phyloP scores from a whole-genome alignment of 2,329 filamentous ascomycete genomes.

The Seiridium unicorne region DNA sequence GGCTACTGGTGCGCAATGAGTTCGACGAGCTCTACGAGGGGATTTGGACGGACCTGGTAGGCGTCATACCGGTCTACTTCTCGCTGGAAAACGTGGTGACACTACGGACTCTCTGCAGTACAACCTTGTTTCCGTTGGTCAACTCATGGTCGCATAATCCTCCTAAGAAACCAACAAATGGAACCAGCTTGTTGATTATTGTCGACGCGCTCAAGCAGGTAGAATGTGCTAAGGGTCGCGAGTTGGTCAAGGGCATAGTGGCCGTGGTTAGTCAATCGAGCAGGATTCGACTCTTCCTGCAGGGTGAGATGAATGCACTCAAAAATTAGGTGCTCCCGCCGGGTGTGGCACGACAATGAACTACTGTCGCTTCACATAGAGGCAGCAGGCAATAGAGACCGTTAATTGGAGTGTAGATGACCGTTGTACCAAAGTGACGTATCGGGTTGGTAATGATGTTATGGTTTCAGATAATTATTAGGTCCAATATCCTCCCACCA shows the following conservation, averaged over 20 bases:
- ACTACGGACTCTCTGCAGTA: neutral
- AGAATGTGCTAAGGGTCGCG: neutral
- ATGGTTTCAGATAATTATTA: too few relatives aligned
- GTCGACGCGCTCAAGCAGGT: neutral
- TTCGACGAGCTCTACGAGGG: neutral
- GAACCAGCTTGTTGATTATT: neutral
- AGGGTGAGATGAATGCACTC: neutral
- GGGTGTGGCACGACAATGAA: neutral
- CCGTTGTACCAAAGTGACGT: too few relatives aligned
- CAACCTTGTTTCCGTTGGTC: neutral
- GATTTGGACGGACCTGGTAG: neutral
- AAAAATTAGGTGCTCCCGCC: neutral
- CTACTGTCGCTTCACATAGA: neutral
- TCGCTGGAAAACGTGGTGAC: neutral
- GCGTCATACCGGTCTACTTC: neutral
- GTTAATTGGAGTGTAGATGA: neutral
- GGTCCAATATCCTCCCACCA: too few relatives aligned
- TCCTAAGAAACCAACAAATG: neutral
- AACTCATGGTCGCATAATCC: neutral
- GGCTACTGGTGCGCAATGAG: neutral
- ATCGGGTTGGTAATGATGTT: too few relatives aligned
- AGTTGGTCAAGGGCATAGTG: neutral
- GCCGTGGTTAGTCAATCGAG: neutral
- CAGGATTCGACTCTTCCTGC: neutral
- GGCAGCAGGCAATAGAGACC: neutral